Percentiles rank a stretch among this genome's conserved stretches.
Conservation (phyloP, 2,329 filamentous ascomycete genomes). For the Myriosclerotinia duriaeana region DNA sequence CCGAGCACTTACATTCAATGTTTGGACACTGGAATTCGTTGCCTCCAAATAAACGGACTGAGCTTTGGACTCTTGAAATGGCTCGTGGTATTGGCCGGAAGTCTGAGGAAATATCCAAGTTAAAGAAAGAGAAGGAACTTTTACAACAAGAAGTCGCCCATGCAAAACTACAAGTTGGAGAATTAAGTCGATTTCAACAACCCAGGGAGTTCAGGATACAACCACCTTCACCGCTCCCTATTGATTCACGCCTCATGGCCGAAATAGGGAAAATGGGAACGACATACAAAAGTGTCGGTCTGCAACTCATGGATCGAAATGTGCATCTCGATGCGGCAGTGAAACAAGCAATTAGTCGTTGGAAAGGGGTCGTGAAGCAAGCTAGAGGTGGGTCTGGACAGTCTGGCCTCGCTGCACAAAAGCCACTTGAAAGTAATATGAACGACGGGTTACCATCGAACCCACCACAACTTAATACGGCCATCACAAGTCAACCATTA, state of each 20-base stretch:
- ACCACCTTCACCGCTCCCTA: slow-evolving; percentile 52
- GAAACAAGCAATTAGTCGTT: slow-evolving; percentile 57
- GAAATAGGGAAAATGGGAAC: slow-evolving; percentile 50
- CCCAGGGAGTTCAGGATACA: slow-evolving; percentile 58
- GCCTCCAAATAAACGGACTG: slow-evolving; percentile 53
- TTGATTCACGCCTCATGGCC: slow-evolving; percentile 51
- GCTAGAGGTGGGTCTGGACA: slow-evolving; percentile 42
- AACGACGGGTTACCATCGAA: slow-evolving; percentile 20
- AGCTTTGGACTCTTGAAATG: slow-evolving; percentile 62
- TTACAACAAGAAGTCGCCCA: slow-evolving; percentile 54
- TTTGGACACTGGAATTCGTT: slow-evolving; percentile 75
- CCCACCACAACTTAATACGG: slow-evolving; percentile 15
- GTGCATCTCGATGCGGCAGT: slow-evolving; percentile 54
- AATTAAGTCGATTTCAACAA: slow-evolving; percentile 58
- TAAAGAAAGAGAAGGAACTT: slow-evolving; percentile 49
- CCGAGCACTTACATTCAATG: slow-evolving; percentile 73
- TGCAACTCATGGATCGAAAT: slow-evolving; percentile 52
- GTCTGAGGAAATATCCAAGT: slow-evolving; percentile 51
- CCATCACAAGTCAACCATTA: slow-evolving; percentile 10
- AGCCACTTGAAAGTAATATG: slow-evolving; percentile 43
- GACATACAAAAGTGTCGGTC: slow-evolving; percentile 46
- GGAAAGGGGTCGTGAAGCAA: slow-evolving; percentile 61
- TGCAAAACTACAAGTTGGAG: slow-evolving; percentile 58
- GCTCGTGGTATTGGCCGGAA: slow-evolving; percentile 60
- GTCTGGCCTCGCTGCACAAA: slow-evolving; percentile 52